Base-by-base conservation (phyloP, 805 yeast species). In the Ogataea chonburiensis region DNA sequence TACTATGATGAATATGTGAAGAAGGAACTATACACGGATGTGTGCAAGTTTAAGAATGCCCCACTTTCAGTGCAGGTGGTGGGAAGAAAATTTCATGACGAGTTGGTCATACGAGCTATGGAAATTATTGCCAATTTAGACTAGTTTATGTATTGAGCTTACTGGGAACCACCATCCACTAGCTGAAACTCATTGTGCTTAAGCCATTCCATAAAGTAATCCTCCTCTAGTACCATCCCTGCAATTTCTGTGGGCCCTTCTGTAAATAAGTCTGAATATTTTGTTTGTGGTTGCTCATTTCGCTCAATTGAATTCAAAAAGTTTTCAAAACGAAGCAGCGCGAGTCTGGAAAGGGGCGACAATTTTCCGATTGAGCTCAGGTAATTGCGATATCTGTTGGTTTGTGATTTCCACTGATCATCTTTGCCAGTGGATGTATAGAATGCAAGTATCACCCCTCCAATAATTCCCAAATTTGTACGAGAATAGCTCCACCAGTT, bases 61-160 rank as follows among this genome's bases (percentile, higher is more conserved):
- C 79, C 85, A 0, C 79, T 76, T 8, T 71, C 77, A 6, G 61
- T 80, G 12, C 86, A 79, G 54, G 60, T 80, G 18, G 74, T 77
- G 4, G 79, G 82, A 16, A 64, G 68, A 42, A 66, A 75, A 38
- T 64, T 67, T 19, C 70, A 75, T 45, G 86, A 80, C 43, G 86
- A 80, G 23, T 11, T 17, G 10, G 39, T 35, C 7, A 22, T 35
- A 10, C 12, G 23, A n/a, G 39, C 39, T n/a, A 35, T 35, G 39
- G 28, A 35, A 18, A 24, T 35, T n/a, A 18, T 35, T 7, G 21
- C 34, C 4, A n/a, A 15, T 19, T 7, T n/a, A n/a, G n/a, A n/a
- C n/a, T n/a, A n/a, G n/a, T n/a, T n/a, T n/a, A n/a, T n/a, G n/a
- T n/a, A n/a, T n/a, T n/a, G n/a, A n/a, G n/a, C n/a, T n/a, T n/a